These are phyloP conservation scores for Novymonas esmeraldas DNA, from an alignment of 208 protist genomes.

Conservation along the genomic window DNA sequence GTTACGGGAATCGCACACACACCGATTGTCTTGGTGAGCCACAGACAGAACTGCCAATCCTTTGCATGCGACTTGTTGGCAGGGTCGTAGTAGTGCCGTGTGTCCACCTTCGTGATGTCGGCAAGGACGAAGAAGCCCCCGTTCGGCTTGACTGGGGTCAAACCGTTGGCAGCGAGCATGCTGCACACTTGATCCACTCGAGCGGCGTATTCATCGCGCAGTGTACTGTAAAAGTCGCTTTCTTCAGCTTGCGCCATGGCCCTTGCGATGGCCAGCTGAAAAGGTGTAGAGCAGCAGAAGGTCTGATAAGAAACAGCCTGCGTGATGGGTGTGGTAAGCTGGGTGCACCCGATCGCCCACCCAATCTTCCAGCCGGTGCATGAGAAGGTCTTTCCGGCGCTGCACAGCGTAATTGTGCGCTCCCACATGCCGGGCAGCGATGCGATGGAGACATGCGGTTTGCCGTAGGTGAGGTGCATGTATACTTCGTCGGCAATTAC, in stretches of 20 bases:
- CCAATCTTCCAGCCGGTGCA: slow-evolving; percentile 95
- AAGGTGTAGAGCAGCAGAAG: slow-evolving; percentile 85
- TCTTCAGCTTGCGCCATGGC: slow-evolving; percentile 55
- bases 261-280: slow-evolving; percentile 86
- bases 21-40: slow-evolving; percentile 84
- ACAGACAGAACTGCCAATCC: slow-evolving; percentile 91
- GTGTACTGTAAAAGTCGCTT: slow-evolving; percentile 60
- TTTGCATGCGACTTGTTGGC: slow-evolving; percentile 43
- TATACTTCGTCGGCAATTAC: slow-evolving; percentile 91
- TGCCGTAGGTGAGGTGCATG: slow-evolving; percentile 84
- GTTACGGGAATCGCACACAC: slow-evolving; percentile 88
- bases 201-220: slow-evolving; percentile 49
- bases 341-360: slow-evolving; percentile 66
- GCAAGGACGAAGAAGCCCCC: slow-evolving; percentile 92
- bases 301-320: slow-evolving; percentile 77
- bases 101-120: slow-evolving; percentile 74
- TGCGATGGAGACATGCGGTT: slow-evolving; percentile 71
- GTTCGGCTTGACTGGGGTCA: slow-evolving; percentile 53
- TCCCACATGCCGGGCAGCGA: slow-evolving; percentile 88
- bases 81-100: slow-evolving; percentile 66
- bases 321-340: slow-evolving; percentile 42
- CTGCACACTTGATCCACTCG: slow-evolving; percentile 46
- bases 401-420: slow-evolving; percentile 90
- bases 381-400: slow-evolving; percentile 92
- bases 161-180: slow-evolving; percentile 40